phyloP scores from a whole-genome alignment of 148 eudicot species.

The Silene latifolia region DNA sequence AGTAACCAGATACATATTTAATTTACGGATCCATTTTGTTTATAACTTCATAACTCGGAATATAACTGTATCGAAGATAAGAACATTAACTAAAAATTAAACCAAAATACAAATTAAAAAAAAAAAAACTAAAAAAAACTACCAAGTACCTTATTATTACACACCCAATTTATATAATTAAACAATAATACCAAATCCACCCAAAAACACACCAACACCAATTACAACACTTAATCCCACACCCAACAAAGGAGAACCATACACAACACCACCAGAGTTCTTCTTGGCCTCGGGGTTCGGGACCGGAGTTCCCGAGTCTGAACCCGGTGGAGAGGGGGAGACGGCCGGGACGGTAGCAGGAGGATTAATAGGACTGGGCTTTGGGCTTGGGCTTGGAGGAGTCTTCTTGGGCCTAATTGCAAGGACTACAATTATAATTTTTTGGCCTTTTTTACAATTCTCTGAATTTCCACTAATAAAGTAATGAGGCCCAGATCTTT shows the following conservation, averaged over 20 bases:
- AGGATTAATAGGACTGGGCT: not conserved
- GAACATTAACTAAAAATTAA: not conserved
- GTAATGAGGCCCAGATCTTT: constrained; percentile 65
- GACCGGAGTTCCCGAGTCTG: not conserved
- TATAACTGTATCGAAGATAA: too few species aligned
- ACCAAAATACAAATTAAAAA: not conserved
- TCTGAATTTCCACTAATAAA: constrained; percentile 50
- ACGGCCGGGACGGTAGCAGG: not conserved
- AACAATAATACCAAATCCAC: constrained; percentile 8
- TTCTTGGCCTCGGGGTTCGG: not conserved
- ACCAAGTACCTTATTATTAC: not conserved
- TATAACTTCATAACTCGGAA: too few species aligned
- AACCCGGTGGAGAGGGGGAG: not conserved
- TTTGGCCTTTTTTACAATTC: constrained; percentile 52
- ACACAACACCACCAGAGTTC: not conserved
- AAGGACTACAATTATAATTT: constrained; percentile 48
- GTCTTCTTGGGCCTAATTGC: constrained; percentile 30
- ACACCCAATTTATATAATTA: not conserved
- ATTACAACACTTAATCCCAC: constrained; percentile 14
- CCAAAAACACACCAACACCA: constrained; percentile 22
- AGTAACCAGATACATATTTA: too few species aligned
- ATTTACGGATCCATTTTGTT: too few species aligned
- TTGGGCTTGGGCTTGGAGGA: constrained; percentile 22
- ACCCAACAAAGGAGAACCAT: not conserved
- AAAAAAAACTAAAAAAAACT: not conserved